Percentiles rank a stretch among this genome's conserved stretches.
phyloP scores from a whole-genome alignment of 1,284 basidiomycete genomes.

The Pseudozyma pruni region DNA sequence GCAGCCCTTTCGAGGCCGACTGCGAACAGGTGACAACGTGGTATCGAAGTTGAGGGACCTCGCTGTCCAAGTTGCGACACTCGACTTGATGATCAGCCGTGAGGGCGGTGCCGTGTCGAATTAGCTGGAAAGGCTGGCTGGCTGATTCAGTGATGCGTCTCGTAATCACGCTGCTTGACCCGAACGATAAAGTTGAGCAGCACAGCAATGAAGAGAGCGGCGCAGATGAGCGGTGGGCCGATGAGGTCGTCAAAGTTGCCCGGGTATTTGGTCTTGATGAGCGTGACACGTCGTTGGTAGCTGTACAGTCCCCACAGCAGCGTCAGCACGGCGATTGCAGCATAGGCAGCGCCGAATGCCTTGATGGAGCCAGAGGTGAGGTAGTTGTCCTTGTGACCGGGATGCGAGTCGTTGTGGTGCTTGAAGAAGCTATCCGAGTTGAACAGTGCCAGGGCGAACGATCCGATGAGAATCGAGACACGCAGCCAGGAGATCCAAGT shows the following conservation, averaged over 20 bases:
- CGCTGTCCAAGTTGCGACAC: too few species aligned
- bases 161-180: constrained; percentile 50
- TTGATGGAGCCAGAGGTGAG: constrained; percentile 72
- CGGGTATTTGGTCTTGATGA: constrained; percentile 90
- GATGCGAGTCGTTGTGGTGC: constrained; percentile 42
- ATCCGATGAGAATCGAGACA: constrained; percentile 83
- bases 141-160: constrained; percentile 17
- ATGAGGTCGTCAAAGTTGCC: constrained; percentile 76
- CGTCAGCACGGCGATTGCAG: constrained; percentile 72
- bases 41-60: too few species aligned
- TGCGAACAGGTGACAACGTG: too few species aligned
- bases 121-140: neutral
- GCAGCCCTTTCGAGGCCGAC: too few species aligned
- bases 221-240: constrained; percentile 65
- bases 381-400: constrained; percentile 29
- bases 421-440: constrained; percentile 75
- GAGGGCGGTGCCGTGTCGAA: neutral
- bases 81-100: too few species aligned
- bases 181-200: constrained; percentile 66
- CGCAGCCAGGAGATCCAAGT: constrained; percentile 91
- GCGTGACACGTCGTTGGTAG: constrained; percentile 87
- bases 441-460: constrained; percentile 86
- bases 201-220: constrained; percentile 62
- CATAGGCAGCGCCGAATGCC: constrained; percentile 85
- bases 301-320: constrained; percentile 82